Percentiles rank a stretch among this genome's conserved stretches.
Conservation (phyloP, 495 filamentous ascomycete species). For the Glonium stellatum region DNA sequence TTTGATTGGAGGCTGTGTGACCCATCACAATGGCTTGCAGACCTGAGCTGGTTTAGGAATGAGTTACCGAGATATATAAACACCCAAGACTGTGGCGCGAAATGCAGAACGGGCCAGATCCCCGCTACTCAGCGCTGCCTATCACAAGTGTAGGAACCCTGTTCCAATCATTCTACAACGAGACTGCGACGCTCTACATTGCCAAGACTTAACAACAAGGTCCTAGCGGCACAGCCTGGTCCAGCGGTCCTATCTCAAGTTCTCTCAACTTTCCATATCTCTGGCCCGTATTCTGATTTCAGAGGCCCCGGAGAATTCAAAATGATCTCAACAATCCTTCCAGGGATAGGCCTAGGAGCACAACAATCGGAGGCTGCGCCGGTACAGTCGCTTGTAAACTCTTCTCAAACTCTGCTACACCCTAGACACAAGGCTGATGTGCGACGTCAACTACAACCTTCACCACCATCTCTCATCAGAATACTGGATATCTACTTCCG, state of each 20-base stretch:
- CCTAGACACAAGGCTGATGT: background rate
- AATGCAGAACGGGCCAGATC: background rate
- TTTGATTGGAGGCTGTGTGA: background rate
- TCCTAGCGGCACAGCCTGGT: too few species aligned
- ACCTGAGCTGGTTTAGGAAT: background rate
- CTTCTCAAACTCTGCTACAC: background rate
- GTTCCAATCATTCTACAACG: too few species aligned
- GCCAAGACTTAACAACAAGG: too few species aligned
- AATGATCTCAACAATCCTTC: background rate
- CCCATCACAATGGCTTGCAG: background rate
- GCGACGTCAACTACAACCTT: background rate
- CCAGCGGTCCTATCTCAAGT: too few species aligned
- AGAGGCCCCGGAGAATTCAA: background rate
- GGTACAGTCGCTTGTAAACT: background rate
- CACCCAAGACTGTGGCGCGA: background rate
- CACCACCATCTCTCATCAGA: background rate
- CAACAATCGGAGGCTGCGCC: background rate
- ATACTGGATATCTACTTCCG: constrained; percentile 3
- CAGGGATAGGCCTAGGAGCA: background rate
- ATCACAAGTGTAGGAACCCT: background rate
- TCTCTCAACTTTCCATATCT: too few species aligned
- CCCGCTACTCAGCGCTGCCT: background rate
- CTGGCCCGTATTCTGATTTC: too few species aligned
- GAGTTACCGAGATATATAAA: background rate
- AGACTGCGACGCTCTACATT: too few species aligned